A percentile compares a stretch with the other conserved stretches of the same genome.
phyloP scores from a whole-genome alignment of 768 basidiomycete species.

The Mycena vitilis region DNA sequence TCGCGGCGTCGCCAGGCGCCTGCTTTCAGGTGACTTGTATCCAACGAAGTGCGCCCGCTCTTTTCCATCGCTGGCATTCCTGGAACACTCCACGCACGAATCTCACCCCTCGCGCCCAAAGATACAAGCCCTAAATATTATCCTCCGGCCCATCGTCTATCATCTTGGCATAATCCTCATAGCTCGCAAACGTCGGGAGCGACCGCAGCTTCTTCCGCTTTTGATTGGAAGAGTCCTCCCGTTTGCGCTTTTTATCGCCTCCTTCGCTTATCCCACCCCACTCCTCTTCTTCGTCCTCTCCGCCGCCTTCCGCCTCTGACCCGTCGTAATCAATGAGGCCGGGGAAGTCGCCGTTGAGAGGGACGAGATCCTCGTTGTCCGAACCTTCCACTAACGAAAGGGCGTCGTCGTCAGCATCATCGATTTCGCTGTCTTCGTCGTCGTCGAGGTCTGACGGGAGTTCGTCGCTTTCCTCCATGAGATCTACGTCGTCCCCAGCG shows the following conservation, averaged over 20 bases:
- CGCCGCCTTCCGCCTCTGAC: conserved; percentile 56
- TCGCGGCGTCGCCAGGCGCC: too few relatives aligned
- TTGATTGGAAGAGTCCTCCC: conserved; percentile 46
- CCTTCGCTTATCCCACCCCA: conserved; percentile 64
- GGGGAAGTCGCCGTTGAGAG: conserved; percentile 66
- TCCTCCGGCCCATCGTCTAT: conserved; percentile 85
- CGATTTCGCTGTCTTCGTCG: conserved; percentile 45
- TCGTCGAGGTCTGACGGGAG: conserved; percentile 47
- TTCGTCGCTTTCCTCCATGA: conserved; percentile 48
- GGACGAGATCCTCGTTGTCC: conserved; percentile 77
- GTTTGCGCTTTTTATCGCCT: conserved; percentile 59
- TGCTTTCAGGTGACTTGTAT: too few relatives aligned
- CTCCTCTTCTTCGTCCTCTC: conserved; percentile 58
- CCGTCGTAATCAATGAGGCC: conserved; percentile 73
- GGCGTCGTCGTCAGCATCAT: conserved; percentile 54
- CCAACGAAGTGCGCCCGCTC: too few relatives aligned
- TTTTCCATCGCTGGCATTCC: too few relatives aligned
- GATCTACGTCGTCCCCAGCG: conserved; percentile 56
- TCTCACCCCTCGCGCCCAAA: too few relatives aligned
- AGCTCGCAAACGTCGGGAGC: conserved; percentile 86
- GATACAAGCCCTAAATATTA: conserved; percentile 54
- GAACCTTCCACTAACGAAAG: conserved; percentile 73
- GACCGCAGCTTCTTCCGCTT: conserved; percentile 76
- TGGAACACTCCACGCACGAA: too few relatives aligned
- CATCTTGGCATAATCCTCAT: conserved; percentile 87